phyloP scores from a whole-genome alignment of 2,329 filamentous ascomycete species.

The Xylariaceae sp. region DNA sequence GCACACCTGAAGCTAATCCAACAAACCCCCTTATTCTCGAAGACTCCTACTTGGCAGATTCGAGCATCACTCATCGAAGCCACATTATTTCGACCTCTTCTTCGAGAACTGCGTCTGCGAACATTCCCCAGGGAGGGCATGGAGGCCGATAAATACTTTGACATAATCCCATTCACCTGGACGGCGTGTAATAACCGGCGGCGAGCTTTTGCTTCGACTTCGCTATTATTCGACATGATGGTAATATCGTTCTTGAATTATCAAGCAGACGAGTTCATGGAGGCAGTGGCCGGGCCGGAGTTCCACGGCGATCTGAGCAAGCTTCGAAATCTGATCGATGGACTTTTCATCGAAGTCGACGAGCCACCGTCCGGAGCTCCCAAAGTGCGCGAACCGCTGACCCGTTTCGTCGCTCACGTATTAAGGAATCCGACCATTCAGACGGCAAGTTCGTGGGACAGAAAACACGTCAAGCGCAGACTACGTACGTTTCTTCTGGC shows the following conservation, averaged over 20 bases:
- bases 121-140: not conserved
- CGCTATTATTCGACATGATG: conserved; percentile 1
- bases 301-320: not conserved
- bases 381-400: not conserved
- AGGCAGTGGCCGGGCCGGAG: not conserved
- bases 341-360: not conserved
- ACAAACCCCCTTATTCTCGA: too few relatives aligned
- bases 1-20: too few relatives aligned
- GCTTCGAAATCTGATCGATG: not conserved
- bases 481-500: not conserved
- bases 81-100: not conserved
- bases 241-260: conserved; percentile 1
- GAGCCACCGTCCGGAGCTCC: not conserved
- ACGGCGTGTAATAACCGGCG: not conserved
- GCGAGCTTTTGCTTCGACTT: not conserved
- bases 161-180: conserved; percentile 6
- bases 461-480: not conserved
- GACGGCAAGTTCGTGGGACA: not conserved
- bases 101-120: not conserved
- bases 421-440: not conserved
- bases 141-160: conserved; percentile 2
- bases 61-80: not conserved
- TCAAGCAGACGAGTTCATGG: conserved; percentile 6
- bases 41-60: not conserved
- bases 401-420: not conserved